Conservation (phyloP, 2,329 filamentous ascomycete genomes). For the Epichloe brachyelytri region DNA sequence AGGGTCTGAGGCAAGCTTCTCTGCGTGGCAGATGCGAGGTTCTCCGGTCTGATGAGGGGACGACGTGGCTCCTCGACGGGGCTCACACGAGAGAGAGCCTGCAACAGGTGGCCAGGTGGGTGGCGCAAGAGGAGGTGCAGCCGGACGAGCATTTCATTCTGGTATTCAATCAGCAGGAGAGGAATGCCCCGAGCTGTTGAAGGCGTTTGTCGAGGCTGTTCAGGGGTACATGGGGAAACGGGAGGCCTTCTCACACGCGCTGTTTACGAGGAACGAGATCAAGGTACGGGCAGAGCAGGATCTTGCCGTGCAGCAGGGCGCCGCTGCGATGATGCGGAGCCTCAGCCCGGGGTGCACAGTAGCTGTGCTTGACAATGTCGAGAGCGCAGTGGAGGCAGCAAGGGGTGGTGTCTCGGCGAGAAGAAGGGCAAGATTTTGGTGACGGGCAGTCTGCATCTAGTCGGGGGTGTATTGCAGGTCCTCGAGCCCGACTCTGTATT, state of each 20-base stretch:
- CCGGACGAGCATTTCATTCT: constrained; percentile 34
- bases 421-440: constrained; percentile 44
- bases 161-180: constrained; percentile 87
- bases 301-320: constrained; percentile 50
- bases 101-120: constrained; percentile 64
- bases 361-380: constrained; percentile 52
- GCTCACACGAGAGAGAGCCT: constrained; percentile 83
- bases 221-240: constrained; percentile 21
- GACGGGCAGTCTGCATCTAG: constrained; percentile 76
- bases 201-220: constrained; percentile 47
- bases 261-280: constrained; percentile 70
- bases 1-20: constrained; percentile 52
- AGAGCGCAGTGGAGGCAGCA: constrained; percentile 52
- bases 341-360: constrained; percentile 34
- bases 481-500: constrained; percentile 37
- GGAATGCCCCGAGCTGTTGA: constrained; percentile 58
- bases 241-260: constrained; percentile 51
- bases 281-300: constrained; percentile 17
- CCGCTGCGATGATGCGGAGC: constrained; percentile 47
- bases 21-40: constrained; percentile 70
- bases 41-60: constrained; percentile 31
- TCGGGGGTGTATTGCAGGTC: constrained; percentile 64
- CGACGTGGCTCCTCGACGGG: constrained; percentile 74
- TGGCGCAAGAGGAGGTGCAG: constrained; percentile 36
- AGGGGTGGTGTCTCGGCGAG: constrained; percentile 24